Evolutionary conservation across 2,329 filamentous ascomycete genomes (phyloP), one percentile per base, ranked within the genome.

Genomic region (Lachnellula occidentalis): DNA sequence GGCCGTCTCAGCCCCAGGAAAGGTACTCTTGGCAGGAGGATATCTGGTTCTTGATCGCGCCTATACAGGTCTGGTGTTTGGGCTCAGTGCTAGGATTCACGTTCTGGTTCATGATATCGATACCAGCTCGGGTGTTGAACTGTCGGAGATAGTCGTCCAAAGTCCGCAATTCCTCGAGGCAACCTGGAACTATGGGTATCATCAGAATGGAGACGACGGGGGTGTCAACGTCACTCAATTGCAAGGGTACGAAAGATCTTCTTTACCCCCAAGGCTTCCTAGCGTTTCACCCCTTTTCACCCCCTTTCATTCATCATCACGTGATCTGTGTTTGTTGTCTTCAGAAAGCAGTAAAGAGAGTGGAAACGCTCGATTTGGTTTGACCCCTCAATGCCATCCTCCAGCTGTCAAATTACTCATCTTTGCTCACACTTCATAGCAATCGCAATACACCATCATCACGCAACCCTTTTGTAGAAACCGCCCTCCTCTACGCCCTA

Each of bases 21-120:
- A 99, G 76, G 94, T 99, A 57, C 82, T 99, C 61, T 81, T 97
- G 51, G 90, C 92, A 4, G 94, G 94, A 60, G 94, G 94, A 58
- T 99, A 97, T 73, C 84, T 97, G 45, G 92, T 96, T 21, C 85
- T 99, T 45, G 92, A 97, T 74, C 84, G 89, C 58, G 77, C 81
- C 58, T 91, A 96, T 72, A 94, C 88, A 3, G 92, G 86, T 27
- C 73, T 90, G 52, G 80, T 90, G 58, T 80, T 86, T 66, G 84
- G 84, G 31, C 79, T 88, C 54, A 81, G 81, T 66, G 82, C 85
- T 45, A 76, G 85, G 60, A 85, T 89, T 73, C 85, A 85, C 62
- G 79, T 86, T 57, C 69, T 86, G 55, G 80, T 82, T 8, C 72
- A 75, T 48, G 76, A 78, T 59, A 81, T 84, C 61, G 73, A 72